Conservation (phyloP, 2,329 filamentous ascomycete species). For the Colletotrichum australisinense region DNA sequence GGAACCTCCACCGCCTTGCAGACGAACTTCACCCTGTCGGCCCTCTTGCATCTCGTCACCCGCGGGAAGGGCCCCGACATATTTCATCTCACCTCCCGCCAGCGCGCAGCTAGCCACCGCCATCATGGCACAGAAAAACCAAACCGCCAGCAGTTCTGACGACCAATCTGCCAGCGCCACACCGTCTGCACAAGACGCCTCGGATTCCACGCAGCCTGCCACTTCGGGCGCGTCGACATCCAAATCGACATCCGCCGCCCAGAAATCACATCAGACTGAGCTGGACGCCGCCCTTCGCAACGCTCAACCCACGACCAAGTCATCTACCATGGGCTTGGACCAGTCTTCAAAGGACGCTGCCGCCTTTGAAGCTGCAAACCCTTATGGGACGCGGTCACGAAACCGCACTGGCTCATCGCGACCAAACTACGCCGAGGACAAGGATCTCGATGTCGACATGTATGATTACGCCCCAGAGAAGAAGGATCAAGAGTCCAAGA, state of each 20-base stretch:
- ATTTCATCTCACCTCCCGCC: conserved; percentile 8
- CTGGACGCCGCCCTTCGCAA: conserved; percentile 45
- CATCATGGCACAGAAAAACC: conserved; percentile 36
- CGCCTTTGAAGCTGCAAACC: conserved; percentile 67
- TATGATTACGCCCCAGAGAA: conserved; percentile 75
- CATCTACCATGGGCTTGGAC: conserved; percentile 58
- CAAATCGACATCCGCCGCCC: conserved; percentile 22
- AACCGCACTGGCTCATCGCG: conserved; percentile 85
- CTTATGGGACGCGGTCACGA: conserved; percentile 93
- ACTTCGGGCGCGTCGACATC: conserved; percentile 26
- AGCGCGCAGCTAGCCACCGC: conserved; percentile 26
- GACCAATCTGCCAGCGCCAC: conserved; percentile 37
- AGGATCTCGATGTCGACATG: conserved; percentile 86
- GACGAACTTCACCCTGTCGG: conserved; percentile 30
- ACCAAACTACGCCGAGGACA: conserved; percentile 95
- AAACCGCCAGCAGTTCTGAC: conserved; percentile 31
- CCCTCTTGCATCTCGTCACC: conserved; percentile 34
- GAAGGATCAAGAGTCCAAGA: conserved; percentile 69
- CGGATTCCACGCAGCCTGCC: conserved; percentile 34
- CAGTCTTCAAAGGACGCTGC: conserved; percentile 58
- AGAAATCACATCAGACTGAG: conserved; percentile 47
- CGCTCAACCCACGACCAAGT: conserved; percentile 59
- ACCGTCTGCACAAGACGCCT: conserved; percentile 32
- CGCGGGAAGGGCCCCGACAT: conserved; percentile 35
- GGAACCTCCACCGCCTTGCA: conserved; percentile 22